A percentile compares a stretch with the other conserved stretches of the same genome.
phyloP scores from a whole-genome alignment of 192 early-diverging fungal genomes.

The Oehlia diaphana region DNA sequence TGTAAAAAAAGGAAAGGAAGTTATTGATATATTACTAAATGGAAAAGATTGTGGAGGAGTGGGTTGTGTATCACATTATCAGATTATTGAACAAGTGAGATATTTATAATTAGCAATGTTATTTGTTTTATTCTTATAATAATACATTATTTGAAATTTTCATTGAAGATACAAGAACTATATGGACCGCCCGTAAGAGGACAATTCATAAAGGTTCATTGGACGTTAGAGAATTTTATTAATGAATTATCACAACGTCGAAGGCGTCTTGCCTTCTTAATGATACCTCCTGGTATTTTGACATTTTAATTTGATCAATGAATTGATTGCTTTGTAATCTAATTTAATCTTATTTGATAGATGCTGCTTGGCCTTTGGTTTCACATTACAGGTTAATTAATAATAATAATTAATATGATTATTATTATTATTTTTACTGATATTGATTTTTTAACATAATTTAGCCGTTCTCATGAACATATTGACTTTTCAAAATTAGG shows the following conservation, averaged over 20 bases:
- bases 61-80: conserved; percentile 52
- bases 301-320: not conserved
- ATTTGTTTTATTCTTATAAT: too few relatives aligned
- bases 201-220: conserved; percentile 52
- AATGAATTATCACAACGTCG: conserved; percentile 55
- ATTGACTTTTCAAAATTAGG: conserved; percentile 42
- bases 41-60: conserved; percentile 46
- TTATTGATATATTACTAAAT: conserved; percentile 50
- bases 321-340: not conserved
- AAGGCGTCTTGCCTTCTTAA: conserved; percentile 46
- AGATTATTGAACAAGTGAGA: conserved; percentile 54
- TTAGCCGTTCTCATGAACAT: conserved; percentile 44
- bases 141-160: too few relatives aligned
- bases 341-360: conserved; percentile 30
- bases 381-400: conserved; percentile 59
- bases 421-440: not conserved
- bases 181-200: conserved; percentile 52
- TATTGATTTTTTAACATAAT: not conserved
- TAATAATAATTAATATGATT: conserved; percentile 32
- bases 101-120: not conserved
- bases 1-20: conserved; percentile 48
- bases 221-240: conserved; percentile 60
- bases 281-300: conserved; percentile 55
- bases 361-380: conserved; percentile 77
- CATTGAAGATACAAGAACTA: conserved; percentile 50